phyloP scores from a whole-genome alignment of 148 eudicot species.

The Rhododendron griersonianum region DNA sequence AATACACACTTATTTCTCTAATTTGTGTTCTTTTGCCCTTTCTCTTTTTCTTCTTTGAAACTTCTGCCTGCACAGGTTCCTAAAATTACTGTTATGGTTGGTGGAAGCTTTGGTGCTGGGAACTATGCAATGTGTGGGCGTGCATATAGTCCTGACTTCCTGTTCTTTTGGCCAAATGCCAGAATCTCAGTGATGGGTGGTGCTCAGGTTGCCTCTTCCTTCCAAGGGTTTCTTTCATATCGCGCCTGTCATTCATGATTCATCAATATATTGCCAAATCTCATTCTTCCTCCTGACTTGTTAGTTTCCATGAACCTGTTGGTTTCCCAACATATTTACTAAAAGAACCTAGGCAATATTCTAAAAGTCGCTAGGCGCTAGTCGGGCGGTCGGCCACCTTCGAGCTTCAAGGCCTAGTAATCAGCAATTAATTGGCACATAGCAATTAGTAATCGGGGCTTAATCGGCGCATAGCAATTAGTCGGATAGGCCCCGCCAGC shows the following conservation, averaged over 20 bases:
- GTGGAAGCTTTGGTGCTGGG: slow-evolving; percentile 99
- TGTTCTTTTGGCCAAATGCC: slow-evolving; percentile 99
- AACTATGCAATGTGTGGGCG: slow-evolving; percentile 99
- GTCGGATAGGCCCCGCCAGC: too few relatives aligned
- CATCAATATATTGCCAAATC: not conserved
- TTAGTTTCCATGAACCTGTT: not conserved
- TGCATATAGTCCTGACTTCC: slow-evolving; percentile 92
- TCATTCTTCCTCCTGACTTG: not conserved
- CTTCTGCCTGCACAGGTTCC: slow-evolving; percentile 61
- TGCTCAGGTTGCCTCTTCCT: slow-evolving; percentile 58
- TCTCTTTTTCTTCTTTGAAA: not conserved
- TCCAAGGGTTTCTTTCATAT: not conserved
- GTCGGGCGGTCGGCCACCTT: too few relatives aligned
- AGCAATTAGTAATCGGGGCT: too few relatives aligned
- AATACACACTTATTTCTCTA: not conserved
- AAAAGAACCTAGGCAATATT: not conserved
- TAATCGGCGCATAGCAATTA: too few relatives aligned
- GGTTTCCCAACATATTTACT: not conserved
- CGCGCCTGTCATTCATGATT: not conserved
- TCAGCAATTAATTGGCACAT: too few relatives aligned
- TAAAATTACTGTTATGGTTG: slow-evolving; percentile 80
- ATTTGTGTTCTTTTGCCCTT: not conserved
- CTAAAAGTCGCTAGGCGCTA: too few relatives aligned
- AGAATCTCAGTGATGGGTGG: slow-evolving; percentile 98
- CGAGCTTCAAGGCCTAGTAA: too few relatives aligned